These are phyloP conservation scores for Pelagophyceae sp. DNA, from an alignment of 352 stramenopile genomes.

Conservation along the genomic window DNA sequence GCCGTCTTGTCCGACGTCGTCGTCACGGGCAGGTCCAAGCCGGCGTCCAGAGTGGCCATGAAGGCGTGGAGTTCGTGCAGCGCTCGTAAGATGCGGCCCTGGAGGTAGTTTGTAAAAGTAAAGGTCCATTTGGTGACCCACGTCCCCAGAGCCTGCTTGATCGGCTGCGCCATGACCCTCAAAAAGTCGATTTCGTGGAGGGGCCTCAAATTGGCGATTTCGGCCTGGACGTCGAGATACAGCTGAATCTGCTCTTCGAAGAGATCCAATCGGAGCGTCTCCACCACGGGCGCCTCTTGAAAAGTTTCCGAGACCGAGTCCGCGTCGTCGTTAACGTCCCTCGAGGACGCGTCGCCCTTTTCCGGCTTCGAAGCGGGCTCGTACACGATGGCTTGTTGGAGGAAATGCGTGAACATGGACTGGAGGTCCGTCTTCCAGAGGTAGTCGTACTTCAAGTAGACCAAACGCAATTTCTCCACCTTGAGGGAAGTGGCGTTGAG, in stretches of 20 bases:
- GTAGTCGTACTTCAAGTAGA: conserved; percentile 79
- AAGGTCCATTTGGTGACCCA: conserved; percentile 91
- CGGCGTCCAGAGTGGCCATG: conserved; percentile 58
- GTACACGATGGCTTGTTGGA: conserved; percentile 53
- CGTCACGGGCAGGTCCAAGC: conserved; percentile 52
- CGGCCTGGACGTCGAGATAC: conserved; percentile 69
- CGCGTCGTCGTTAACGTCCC: background rate
- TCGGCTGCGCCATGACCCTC: conserved; percentile 78
- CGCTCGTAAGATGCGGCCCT: conserved; percentile 69
- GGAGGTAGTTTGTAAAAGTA: conserved; percentile 79
- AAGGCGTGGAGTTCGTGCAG: conserved; percentile 73
- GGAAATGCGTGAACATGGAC: conserved; percentile 70
- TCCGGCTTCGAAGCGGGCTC: conserved; percentile 13
- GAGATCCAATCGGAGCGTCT: conserved; percentile 53
- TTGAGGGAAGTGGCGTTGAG: conserved; percentile 63
- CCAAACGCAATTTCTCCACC: conserved; percentile 49
- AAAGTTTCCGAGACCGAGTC: conserved; percentile 14
- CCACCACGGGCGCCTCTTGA: background rate
- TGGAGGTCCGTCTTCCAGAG: conserved; percentile 77
- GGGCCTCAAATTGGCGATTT: conserved; percentile 73
- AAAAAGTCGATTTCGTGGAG: conserved; percentile 76
- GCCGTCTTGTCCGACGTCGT: conserved; percentile 39
- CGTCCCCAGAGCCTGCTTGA: conserved; percentile 81
- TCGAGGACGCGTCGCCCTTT: background rate
- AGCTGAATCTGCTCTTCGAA: conserved; percentile 80